phyloP scores from a whole-genome alignment of 2,329 filamentous ascomycete species.

The Fusarium hostae region DNA sequence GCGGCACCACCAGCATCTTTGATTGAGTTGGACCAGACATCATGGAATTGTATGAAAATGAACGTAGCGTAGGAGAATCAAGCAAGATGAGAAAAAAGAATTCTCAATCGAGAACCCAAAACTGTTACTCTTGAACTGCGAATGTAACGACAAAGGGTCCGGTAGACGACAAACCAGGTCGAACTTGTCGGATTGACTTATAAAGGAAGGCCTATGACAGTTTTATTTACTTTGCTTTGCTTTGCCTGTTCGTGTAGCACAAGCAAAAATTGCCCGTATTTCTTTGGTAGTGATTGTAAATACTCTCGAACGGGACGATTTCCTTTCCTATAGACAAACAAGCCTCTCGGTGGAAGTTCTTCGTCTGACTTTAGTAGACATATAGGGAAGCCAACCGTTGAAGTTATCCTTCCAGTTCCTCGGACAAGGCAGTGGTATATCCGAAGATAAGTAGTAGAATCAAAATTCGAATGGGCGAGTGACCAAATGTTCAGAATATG shows the following conservation, averaged over 20 bases:
- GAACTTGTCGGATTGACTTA: slow-evolving; percentile 5
- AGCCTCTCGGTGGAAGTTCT: not conserved
- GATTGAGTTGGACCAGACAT: slow-evolving; percentile 59
- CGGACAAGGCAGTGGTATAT: not conserved
- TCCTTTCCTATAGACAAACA: slow-evolving; percentile 5
- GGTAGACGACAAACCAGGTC: slow-evolving; percentile 16
- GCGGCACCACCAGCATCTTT: slow-evolving; percentile 64
- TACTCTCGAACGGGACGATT: not conserved
- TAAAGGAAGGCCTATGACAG: slow-evolving; percentile 28
- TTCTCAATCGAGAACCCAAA: slow-evolving; percentile 31
- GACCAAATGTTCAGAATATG: not conserved
- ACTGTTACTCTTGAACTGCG: slow-evolving; percentile 29
- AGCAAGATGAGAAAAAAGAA: slow-evolving; percentile 31
- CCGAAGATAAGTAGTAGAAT: not conserved
- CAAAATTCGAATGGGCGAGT: not conserved
- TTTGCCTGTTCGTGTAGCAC: slow-evolving; percentile 22
- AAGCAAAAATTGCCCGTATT: slow-evolving; percentile 15
- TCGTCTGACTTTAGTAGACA: not conserved
- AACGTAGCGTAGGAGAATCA: slow-evolving; percentile 3
- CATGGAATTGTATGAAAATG: slow-evolving; percentile 15
- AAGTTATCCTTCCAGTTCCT: not conserved
- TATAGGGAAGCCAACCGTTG: not conserved
- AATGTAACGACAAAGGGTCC: slow-evolving; percentile 1
- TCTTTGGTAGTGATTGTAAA: slow-evolving; percentile 11
- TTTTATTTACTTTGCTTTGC: slow-evolving; percentile 10